Evolutionary conservation across 345 rosid species (phyloP).

Genomic region (Populus ilicifolia): DNA sequence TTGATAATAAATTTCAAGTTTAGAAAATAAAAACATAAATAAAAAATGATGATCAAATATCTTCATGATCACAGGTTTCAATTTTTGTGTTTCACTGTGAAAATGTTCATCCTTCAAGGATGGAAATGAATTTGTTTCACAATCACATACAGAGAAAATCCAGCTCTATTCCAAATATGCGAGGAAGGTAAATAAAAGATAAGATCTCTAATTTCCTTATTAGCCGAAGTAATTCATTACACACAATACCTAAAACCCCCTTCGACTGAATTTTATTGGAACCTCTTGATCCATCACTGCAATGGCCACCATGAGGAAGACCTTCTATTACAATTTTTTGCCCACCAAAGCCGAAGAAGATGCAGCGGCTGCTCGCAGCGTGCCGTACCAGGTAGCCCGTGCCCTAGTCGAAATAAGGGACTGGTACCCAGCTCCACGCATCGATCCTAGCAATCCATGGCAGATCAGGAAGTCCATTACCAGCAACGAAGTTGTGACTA

Average conservation of each 20-base stretch:
- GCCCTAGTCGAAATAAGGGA: constrained; percentile 27
- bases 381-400: constrained; percentile 11
- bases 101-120: not conserved
- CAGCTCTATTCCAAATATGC: no score
- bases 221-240: not conserved
- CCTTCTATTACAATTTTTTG: constrained; percentile 26
- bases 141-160: not conserved
- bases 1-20: not conserved
- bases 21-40: no score
- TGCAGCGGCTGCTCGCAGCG: constrained; percentile 13
- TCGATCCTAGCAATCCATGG: constrained; percentile 30
- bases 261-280: not conserved
- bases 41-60: not conserved
- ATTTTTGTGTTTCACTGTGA: not conserved
- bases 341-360: constrained; percentile 37
- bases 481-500: constrained; percentile 16
- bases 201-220: not conserved
- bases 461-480: constrained; percentile 20
- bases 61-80: not conserved
- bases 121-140: not conserved
- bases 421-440: not conserved
- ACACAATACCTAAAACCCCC: not conserved
- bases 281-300: not conserved
- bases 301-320: constrained; percentile 21
- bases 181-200: not conserved